These are phyloP conservation scores for Eleusine coracana DNA, from an alignment of 176 grass and related monocot genomes.

Conservation along the genomic window DNA sequence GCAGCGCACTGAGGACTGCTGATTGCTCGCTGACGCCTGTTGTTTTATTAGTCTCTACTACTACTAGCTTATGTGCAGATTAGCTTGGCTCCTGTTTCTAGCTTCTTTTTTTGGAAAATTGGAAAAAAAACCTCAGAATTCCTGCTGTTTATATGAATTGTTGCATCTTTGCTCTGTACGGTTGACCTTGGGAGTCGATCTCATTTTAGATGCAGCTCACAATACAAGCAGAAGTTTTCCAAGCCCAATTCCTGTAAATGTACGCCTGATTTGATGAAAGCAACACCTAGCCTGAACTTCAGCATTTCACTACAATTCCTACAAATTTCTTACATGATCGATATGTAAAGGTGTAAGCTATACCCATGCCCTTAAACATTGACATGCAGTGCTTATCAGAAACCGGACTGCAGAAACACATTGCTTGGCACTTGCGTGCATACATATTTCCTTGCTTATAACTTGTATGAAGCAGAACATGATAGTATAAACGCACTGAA, in stretches of 20 bases:
- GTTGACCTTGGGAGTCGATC: background rate
- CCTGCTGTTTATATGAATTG: background rate
- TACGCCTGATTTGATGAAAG: background rate
- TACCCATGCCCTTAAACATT: background rate
- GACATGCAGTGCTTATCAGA: background rate
- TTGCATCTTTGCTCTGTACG: background rate
- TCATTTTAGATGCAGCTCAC: background rate
- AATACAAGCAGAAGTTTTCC: background rate
- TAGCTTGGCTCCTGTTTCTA: background rate
- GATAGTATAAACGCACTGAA: background rate
- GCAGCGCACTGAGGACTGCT: background rate
- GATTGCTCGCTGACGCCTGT: background rate
- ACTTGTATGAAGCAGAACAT: background rate
- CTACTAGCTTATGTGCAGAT: background rate
- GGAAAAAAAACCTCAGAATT: background rate
- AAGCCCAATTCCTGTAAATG: background rate
- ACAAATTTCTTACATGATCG: background rate
- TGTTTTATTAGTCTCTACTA: background rate
- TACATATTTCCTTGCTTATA: background rate
- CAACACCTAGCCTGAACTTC: background rate
- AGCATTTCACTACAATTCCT: too few relatives aligned
- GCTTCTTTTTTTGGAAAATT: too few relatives aligned
- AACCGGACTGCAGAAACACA: background rate
- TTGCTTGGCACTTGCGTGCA: background rate
- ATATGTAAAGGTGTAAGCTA: background rate